Percentiles rank a stretch among this genome's conserved stretches.
Evolutionary conservation across 2,329 filamentous ascomycete genomes (phyloP).

Genomic region (Colletotrichum lini): DNA sequence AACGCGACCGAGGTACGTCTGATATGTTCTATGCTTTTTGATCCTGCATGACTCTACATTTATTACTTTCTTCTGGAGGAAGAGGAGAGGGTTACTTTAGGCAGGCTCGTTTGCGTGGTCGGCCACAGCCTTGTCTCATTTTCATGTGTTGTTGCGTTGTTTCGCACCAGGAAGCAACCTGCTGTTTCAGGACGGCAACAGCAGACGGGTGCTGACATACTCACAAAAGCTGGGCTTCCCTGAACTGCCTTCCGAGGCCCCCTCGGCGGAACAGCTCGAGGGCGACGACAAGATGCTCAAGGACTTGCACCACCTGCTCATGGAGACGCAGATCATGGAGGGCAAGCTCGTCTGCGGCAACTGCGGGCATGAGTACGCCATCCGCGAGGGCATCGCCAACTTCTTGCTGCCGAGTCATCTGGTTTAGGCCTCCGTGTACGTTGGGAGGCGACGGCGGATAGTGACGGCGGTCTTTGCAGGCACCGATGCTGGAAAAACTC

Average conservation of each 20-base stretch:
- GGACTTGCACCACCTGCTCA: conserved; percentile 84
- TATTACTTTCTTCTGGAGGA: background rate
- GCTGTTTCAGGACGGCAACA: background rate
- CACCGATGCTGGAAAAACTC: background rate
- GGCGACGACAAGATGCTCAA: conserved; percentile 78
- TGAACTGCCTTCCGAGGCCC: conserved; percentile 75
- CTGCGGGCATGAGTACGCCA: conserved; percentile 93
- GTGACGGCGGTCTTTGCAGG: background rate
- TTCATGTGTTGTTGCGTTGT: background rate
- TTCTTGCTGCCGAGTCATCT: conserved; percentile 95
- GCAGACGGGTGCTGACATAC: conserved; percentile 20
- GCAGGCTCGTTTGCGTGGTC: background rate
- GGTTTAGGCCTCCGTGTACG: conserved; percentile 63
- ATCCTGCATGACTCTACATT: too few species aligned
- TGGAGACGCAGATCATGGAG: conserved; percentile 91
- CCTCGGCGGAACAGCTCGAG: conserved; percentile 73
- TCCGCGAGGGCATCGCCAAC: conserved; percentile 97
- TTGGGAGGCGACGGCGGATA: background rate
- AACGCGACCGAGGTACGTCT: conserved; percentile 82
- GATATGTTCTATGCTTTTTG: conserved; percentile 15
- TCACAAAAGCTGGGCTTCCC: conserved; percentile 81
- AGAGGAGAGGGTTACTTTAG: too few species aligned
- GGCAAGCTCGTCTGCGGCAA: conserved; percentile 91
- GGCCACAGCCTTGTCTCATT: background rate
- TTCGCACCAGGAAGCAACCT: background rate